Percentiles rank a stretch among this genome's conserved stretches.
Evolutionary conservation across 305 asterid genomes (phyloP).

Genomic region (Striga hermonthica): DNA sequence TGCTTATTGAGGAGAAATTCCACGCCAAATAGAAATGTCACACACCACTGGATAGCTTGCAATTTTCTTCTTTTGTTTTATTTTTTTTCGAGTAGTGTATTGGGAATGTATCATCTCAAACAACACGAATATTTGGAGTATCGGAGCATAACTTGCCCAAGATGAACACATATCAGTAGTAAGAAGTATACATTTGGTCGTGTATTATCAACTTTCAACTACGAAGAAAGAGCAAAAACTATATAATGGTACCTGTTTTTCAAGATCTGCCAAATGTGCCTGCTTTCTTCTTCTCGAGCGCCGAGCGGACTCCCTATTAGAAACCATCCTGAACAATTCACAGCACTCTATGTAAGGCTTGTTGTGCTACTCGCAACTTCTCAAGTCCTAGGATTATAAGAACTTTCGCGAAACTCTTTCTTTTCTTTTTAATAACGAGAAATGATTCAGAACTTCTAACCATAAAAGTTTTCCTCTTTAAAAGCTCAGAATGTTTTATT

Average conservation of each 20-base stretch:
- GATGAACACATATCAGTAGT: too few species aligned
- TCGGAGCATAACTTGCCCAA: not conserved
- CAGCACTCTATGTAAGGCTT: not conserved
- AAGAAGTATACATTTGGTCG: not conserved
- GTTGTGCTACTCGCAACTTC: too few species aligned
- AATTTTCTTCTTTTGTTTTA: too few species aligned
- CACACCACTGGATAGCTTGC: too few species aligned
- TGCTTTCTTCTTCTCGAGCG: conserved; percentile 86
- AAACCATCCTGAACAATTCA: conserved; percentile 55
- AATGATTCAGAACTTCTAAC: too few species aligned
- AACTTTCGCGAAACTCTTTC: too few species aligned
- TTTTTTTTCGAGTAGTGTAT: too few species aligned
- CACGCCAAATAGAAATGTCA: too few species aligned
- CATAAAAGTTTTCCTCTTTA: too few species aligned
- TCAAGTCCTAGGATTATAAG: too few species aligned
- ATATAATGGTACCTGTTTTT: conserved; percentile 46
- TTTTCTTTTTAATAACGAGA: too few species aligned
- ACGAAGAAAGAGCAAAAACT: not conserved
- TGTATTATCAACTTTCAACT: not conserved
- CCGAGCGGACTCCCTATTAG: conserved; percentile 80
- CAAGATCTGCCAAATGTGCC: conserved; percentile 72
- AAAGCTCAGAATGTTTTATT: not conserved
- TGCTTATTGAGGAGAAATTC: too few species aligned
- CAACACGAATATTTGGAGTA: not conserved
- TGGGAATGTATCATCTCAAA: not conserved